These are phyloP conservation scores for Botrytis fabae DNA, from an alignment of 2,329 filamentous ascomycete genomes.

Conservation along the genomic window DNA sequence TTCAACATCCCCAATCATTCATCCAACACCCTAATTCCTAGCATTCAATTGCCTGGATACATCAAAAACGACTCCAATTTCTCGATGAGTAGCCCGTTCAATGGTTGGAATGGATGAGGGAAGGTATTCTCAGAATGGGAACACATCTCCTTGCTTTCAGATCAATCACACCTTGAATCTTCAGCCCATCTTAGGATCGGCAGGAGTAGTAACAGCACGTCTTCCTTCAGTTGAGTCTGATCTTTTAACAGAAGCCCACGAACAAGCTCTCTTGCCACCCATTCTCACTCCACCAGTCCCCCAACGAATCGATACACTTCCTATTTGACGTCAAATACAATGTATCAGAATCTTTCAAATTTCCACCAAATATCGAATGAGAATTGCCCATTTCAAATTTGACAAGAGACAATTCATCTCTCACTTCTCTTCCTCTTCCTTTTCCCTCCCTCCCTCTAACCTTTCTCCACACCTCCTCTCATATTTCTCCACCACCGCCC, in stretches of 20 bases:
- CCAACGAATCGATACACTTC: neutral
- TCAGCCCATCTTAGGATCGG: neutral
- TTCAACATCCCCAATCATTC: neutral
- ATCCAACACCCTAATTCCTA: neutral
- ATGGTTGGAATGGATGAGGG: no score
- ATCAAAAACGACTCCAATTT: no score
- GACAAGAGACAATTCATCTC: neutral
- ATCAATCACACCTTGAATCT: no score
- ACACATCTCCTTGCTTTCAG: no score
- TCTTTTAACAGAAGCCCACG: neutral
- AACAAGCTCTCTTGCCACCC: neutral
- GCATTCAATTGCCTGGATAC: neutral
- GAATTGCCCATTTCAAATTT: neutral
- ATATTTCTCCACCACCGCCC: conserved; percentile 33
- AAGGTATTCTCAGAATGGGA: no score
- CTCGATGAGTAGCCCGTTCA: no score
- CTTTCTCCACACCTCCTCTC: conserved; percentile 29
- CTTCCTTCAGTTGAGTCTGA: neutral
- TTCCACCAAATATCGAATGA: neutral
- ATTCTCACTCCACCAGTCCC: neutral
- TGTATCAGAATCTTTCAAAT: neutral
- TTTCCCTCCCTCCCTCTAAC: neutral
- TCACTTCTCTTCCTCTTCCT: neutral
- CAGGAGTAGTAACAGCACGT: neutral
- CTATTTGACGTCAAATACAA: neutral